A percentile compares a stretch with the other conserved stretches of the same genome.
Conservation (phyloP, 1,284 basidiomycete genomes). For the Inonotus hispidus region DNA sequence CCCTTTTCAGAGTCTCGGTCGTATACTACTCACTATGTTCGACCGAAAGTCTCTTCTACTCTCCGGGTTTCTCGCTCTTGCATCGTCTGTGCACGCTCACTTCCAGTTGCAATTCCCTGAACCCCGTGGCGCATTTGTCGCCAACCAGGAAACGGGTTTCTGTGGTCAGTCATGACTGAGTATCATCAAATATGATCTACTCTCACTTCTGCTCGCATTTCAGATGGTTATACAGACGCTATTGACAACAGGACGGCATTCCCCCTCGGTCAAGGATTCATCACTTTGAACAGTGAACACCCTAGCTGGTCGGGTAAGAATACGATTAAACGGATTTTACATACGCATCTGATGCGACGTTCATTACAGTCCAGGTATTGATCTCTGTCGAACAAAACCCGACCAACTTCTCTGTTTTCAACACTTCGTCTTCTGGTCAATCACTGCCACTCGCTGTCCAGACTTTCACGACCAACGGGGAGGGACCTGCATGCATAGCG, state of each 20-base stretch:
- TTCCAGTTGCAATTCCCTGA: conserved; percentile 57
- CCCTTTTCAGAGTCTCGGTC: neutral
- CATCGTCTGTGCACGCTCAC: conserved; percentile 45
- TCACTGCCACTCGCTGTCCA: conserved; percentile 30
- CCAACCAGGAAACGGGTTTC: conserved; percentile 45
- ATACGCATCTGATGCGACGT: neutral
- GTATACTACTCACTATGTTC: neutral
- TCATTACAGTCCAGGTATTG: conserved; percentile 42
- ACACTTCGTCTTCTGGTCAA: conserved; percentile 30
- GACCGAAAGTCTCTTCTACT: neutral
- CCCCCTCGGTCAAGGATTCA: conserved; percentile 44
- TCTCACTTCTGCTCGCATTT: neutral
- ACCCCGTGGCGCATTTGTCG: conserved; percentile 49
- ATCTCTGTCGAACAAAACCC: conserved; percentile 55
- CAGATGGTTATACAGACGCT: conserved; percentile 44
- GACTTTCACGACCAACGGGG: conserved; percentile 47
- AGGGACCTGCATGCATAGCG: conserved; percentile 60
- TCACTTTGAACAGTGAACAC: conserved; percentile 40
- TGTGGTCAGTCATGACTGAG: conserved; percentile 34
- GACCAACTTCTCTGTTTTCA: conserved; percentile 56
- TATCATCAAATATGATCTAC: neutral
- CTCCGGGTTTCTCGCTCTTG: conserved; percentile 23
- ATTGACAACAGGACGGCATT: conserved; percentile 46
- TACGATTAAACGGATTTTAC: neutral
- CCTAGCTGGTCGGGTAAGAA: conserved; percentile 35